A percentile compares a stretch with the other conserved stretches of the same genome.
These are phyloP conservation scores for Neonectria punicea DNA, from an alignment of 2,329 filamentous ascomycete species.

Conservation along the genomic window DNA sequence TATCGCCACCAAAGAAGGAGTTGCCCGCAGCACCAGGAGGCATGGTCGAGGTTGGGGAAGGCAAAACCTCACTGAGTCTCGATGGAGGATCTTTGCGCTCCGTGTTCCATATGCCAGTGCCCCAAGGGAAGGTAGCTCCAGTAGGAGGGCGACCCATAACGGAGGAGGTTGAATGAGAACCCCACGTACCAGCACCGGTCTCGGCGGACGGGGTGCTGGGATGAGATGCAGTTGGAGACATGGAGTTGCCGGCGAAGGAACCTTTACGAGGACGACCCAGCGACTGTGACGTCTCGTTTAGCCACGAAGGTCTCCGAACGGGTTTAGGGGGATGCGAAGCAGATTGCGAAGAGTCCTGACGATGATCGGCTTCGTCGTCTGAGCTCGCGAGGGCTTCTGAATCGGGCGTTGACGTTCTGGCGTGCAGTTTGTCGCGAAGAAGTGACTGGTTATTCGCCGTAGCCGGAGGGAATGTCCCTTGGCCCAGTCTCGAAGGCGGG, in stretches of 20 bases:
- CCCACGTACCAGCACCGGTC: constrained; percentile 62
- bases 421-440: constrained; percentile 79
- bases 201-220: constrained; percentile 83
- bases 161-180: constrained; percentile 60
- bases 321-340: constrained; percentile 67
- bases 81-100: constrained; percentile 82
- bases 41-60: constrained; percentile 75
- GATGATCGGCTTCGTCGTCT: constrained; percentile 86
- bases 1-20: constrained; percentile 62
- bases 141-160: constrained; percentile 61
- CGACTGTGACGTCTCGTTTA: constrained; percentile 81
- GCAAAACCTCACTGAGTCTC: constrained; percentile 78
- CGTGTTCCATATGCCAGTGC: constrained; percentile 83
- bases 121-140: constrained; percentile 72
- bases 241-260: constrained; percentile 79
- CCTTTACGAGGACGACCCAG: constrained; percentile 75
- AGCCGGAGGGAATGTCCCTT: constrained; percentile 56
- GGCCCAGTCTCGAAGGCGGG: constrained; percentile 62
- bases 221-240: constrained; percentile 83
- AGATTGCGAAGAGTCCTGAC: constrained; percentile 62
- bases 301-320: constrained; percentile 81
- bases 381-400: constrained; percentile 94
- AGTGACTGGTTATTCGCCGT: constrained; percentile 70
- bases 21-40: constrained; percentile 56
- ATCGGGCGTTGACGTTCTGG: constrained; percentile 88